Conservation (phyloP, 208 protist genomes). For the Phytomonas serpens region DNA sequence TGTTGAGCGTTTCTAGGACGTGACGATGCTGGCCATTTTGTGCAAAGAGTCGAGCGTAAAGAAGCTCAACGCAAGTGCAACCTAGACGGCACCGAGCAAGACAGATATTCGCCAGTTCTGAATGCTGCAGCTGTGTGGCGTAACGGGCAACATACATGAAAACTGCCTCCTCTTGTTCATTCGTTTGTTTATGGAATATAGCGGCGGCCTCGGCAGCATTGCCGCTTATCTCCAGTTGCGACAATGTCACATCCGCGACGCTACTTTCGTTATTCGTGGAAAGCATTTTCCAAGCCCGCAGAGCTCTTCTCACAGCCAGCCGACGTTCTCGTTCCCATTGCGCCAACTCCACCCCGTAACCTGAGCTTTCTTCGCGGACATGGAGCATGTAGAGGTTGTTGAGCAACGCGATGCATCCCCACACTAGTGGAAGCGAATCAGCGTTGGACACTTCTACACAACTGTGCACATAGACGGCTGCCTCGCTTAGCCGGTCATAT, state of each 20-base stretch:
- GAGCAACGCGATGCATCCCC: constrained; percentile 63
- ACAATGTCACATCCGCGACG: not conserved
- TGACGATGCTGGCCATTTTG: constrained; percentile 65
- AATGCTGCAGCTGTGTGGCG: constrained; percentile 55
- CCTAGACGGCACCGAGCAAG: constrained; percentile 44
- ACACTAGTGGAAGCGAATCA: constrained; percentile 31
- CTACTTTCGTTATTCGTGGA: not conserved
- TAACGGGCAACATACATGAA: constrained; percentile 39
- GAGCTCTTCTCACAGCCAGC: constrained; percentile 43
- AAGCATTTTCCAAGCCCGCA: constrained; percentile 12
- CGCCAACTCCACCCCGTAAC: constrained; percentile 25
- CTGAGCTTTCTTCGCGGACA: constrained; percentile 35
- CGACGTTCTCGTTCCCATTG: constrained; percentile 50
- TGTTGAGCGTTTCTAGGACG: constrained; percentile 35
- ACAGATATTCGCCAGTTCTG: constrained; percentile 64
- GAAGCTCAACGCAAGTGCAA: constrained; percentile 27
- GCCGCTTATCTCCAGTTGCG: not conserved
- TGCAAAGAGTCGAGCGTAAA: constrained; percentile 74
- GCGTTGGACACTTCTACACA: constrained; percentile 44
- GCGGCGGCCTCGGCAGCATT: not conserved
- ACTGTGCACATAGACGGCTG: constrained; percentile 81
- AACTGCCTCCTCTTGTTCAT: constrained; percentile 18
- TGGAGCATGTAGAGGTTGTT: constrained; percentile 44
- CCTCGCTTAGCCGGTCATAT: constrained; percentile 71
- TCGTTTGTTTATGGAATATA: not conserved